Evolutionary conservation across 2,329 filamentous ascomycete species (phyloP).

Genomic region (Capronia coronata): DNA sequence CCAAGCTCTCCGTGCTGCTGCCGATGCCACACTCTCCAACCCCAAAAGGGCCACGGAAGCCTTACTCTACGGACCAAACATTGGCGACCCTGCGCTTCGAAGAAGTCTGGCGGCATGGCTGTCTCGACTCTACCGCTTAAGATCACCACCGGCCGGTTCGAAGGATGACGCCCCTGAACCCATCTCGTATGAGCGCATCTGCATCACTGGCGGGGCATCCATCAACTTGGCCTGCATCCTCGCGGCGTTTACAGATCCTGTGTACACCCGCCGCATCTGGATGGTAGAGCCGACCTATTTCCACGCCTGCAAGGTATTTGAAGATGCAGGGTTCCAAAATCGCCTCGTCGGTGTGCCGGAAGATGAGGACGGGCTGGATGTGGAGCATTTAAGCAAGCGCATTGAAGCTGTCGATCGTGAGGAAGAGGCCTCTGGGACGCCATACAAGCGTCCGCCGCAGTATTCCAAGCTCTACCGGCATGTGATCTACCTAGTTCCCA

Average conservation of each 20-base stretch:
- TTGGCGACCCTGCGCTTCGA: constrained; percentile 62
- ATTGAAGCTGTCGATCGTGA: constrained; percentile 34
- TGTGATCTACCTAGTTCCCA: constrained; percentile 72
- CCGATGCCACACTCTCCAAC: constrained; percentile 5
- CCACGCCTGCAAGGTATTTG: constrained; percentile 65
- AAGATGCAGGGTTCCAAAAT: constrained; percentile 60
- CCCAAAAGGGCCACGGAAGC: constrained; percentile 33
- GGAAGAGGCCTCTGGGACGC: constrained; percentile 34
- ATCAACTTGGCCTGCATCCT: constrained; percentile 65
- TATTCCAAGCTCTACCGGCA: constrained; percentile 67
- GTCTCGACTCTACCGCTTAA: constrained; percentile 50
- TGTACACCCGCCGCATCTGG: constrained; percentile 62
- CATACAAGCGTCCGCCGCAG: constrained; percentile 47
- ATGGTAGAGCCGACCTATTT: constrained; percentile 68
- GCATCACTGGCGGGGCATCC: constrained; percentile 67
- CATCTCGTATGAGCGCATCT: constrained; percentile 52
- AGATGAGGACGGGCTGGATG: constrained; percentile 63
- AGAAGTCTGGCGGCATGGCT: constrained; percentile 65
- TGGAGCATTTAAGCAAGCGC: constrained; percentile 45
- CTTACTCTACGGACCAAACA: constrained; percentile 70
- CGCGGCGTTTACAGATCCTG: constrained; percentile 65
- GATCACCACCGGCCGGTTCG: constrained; percentile 2
- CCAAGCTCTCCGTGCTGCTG: constrained; percentile 43
- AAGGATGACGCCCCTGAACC: constrained; percentile 37
- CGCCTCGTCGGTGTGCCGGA: constrained; percentile 61